Evolutionary conservation across 2,329 filamentous ascomycete species (phyloP).

Genomic region (Sarocladium strictum): DNA sequence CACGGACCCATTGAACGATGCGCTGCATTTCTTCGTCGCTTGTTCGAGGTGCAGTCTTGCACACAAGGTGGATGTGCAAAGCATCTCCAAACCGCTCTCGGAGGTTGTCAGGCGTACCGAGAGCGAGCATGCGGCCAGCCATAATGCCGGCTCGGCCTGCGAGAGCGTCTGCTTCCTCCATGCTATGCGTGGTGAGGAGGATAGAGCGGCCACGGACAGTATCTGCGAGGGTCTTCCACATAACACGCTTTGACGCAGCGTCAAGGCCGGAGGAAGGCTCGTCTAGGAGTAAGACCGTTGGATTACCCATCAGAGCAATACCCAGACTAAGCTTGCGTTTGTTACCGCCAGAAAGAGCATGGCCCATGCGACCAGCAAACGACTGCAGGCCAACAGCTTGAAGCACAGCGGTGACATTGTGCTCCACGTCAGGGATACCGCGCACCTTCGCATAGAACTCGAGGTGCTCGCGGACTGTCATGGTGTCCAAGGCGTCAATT

Average conservation of each 20-base stretch:
- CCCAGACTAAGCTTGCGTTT: conserved; percentile 87
- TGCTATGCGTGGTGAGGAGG: conserved; percentile 84
- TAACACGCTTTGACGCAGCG: conserved; percentile 81
- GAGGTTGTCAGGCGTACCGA: conserved; percentile 69
- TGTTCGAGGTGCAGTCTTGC: conserved; percentile 68
- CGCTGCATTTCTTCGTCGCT: conserved; percentile 58
- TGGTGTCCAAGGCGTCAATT: conserved; percentile 79
- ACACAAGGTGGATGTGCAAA: conserved; percentile 77
- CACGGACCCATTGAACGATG: conserved; percentile 60
- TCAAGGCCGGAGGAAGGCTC: conserved; percentile 88
- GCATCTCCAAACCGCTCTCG: conserved; percentile 70
- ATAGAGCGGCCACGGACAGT: conserved; percentile 74
- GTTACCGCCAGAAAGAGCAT: conserved; percentile 80
- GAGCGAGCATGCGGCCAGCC: conserved; percentile 76
- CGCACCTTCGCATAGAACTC: conserved; percentile 81
- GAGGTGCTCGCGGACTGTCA: conserved; percentile 85
- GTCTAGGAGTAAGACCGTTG: conserved; percentile 78
- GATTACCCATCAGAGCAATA: conserved; percentile 90
- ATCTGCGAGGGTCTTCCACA: conserved; percentile 80
- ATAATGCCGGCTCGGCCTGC: conserved; percentile 82
- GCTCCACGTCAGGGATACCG: conserved; percentile 66
- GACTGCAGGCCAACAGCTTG: conserved; percentile 69
- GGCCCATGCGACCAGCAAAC: conserved; percentile 69
- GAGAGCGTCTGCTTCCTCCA: conserved; percentile 91
- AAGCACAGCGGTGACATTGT: conserved; percentile 76